Base-by-base conservation (phyloP, 2,329 filamentous ascomycete genomes). In the Rosellinia necatrix region DNA sequence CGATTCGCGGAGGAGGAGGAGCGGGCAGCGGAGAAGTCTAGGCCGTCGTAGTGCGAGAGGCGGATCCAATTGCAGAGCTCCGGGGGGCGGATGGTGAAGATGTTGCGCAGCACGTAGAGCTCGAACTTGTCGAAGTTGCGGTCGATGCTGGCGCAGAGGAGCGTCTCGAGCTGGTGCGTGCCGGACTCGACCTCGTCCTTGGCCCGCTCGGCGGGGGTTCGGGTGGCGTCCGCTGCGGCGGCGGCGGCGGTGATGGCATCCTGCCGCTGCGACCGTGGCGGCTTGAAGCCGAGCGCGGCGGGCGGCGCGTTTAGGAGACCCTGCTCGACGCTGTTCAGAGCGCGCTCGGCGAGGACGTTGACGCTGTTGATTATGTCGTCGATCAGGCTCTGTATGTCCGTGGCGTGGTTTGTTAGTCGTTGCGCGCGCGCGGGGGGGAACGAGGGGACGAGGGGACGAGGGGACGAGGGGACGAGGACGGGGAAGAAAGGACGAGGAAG, bases 311-410 rank as follows among this genome's bases (percentile, higher is more conserved):
- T 82, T 44, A 91, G 79, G 17, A 99, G 85, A 1, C 91, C 90
- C 52, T 86, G 84, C 74, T 97, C 94, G 63, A 97, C 86, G 58
- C 89, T 91, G 68, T 91, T 90, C 68, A 96, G 87, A 50, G 91
- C 92, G 72, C 89, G 89, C 75, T 96, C 94, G 68, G 94, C 89
- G 67, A 97, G 84, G 68, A 93, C 90, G 78, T 97, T 99, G 73
- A 97, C 86, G 52, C 89, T 90, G 79, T 97, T 97, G 78, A 97
- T 96, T 66, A 97, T 92, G 76, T 97, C 93, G 83, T 99, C 94
- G 69, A 99, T 89, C 37, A 99, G 85, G 59, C 90, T 90, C 92
- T 96, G 68, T 22, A 17, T 27, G 15, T 34, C 27, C 30, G 21
- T 32, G n/a, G 19, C 6, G 3, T 25, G 9, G 30, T n/a, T 37